These are phyloP conservation scores for Boletus huronensis DNA, from an alignment of 768 basidiomycete species.

Conservation along the genomic window DNA sequence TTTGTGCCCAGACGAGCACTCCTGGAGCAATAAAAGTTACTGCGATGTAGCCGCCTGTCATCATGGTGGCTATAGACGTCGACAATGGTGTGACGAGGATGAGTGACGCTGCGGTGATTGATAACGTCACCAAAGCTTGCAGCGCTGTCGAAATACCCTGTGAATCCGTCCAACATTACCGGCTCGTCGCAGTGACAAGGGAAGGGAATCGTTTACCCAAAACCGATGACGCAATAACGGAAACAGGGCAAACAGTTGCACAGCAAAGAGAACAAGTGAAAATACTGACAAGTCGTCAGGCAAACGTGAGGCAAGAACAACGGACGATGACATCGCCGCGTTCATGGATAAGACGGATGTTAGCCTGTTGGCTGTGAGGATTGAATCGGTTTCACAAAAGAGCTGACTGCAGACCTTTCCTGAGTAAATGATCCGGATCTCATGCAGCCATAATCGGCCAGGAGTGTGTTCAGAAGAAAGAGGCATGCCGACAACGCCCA, in stretches of 20 bases:
- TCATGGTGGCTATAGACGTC: constrained; percentile 49
- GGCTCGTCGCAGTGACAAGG: constrained; percentile 9
- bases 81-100: constrained; percentile 54
- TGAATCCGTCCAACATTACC: constrained; percentile 13
- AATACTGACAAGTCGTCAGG: constrained; percentile 83
- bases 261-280: constrained; percentile 79
- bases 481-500: constrained; percentile 91
- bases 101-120: constrained; percentile 49
- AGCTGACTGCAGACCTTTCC: constrained; percentile 50
- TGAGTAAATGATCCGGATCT: constrained; percentile 42
- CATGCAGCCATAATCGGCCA: constrained; percentile 75
- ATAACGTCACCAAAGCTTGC: constrained; percentile 52
- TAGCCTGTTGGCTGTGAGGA: constrained; percentile 46
- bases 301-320: constrained; percentile 90
- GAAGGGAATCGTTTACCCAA: constrained; percentile 45
- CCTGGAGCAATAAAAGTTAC: constrained; percentile 73
- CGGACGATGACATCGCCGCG: constrained; percentile 87
- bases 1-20: constrained; percentile 79
- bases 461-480: constrained; percentile 74
- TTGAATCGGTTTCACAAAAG: constrained; percentile 20
- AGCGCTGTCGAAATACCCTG: constrained; percentile 48
- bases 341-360: constrained; percentile 86
- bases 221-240: constrained; percentile 73
- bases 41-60: constrained; percentile 45
- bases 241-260: constrained; percentile 80